Base-by-base conservation (phyloP, 2,329 filamentous ascomycete species). In the Aspergillus fischeri region DNA sequence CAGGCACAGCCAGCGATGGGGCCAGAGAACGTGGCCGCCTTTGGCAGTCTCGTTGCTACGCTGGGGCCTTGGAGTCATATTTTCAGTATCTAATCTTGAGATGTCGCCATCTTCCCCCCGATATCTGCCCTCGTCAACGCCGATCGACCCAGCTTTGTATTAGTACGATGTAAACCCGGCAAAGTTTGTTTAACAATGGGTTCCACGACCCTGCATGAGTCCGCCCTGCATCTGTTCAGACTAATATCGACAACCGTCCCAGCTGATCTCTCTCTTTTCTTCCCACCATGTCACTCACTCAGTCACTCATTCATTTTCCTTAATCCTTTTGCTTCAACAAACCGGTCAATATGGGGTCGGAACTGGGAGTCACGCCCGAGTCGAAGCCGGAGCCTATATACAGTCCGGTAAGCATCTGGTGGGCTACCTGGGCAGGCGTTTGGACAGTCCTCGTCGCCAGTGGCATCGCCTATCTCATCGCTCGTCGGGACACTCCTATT, bases 401-500 rank as follows among this genome's bases (percentile, higher is more conserved):
- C 53, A 56, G 32, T 10, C 60, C 67, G 1, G 67, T 69, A 6
- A 66, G 58, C 49, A 67, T 69, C 55, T 71, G 66, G 65, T 71
- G 69, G 69, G 59, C 57, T 8, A 54, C 54, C 51, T 71, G 64
- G 63, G 65, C 63, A 24, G 60, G 56, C 11, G 53, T 71, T 27
- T 76, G 73, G 73, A 74, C 73, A 1, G 56, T 63, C 42, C 62
- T 69, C 29, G 60, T 75, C 14, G 62, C 65, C 9, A 54, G 58
- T 3, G 73, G 70, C n/a, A 65, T 69, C 54, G 54, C 60, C 55
- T 73, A 69, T 62, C 67, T 75, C 58, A 61, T 75, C 38, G 50
- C 55, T 20, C 65, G 71, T 51, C 72, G 72, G 29, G 56, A 72
- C 29, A 65, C 67, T 27, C 74, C 73, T 8, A 67, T 70, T 3